Base-by-base conservation (phyloP, 257 asterid genomes). In the Penstemon davidsonii region DNA sequence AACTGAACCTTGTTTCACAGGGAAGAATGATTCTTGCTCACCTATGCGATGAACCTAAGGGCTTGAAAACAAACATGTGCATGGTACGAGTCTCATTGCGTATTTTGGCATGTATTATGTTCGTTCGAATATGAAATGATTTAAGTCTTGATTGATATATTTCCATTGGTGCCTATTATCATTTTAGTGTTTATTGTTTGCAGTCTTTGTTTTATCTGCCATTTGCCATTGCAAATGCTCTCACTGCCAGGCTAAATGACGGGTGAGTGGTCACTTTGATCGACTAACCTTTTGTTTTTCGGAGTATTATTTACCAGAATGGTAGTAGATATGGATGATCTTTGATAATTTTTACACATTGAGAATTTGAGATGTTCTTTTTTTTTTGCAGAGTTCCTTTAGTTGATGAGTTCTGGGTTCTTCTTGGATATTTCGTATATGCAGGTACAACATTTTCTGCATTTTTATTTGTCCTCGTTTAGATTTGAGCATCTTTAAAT, bases 31-130 rank as follows among this genome's bases (percentile, higher is more conserved):
- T 92, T 79, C 82, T 92, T 45, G 88, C 98, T 66, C 98, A 89
- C 78, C 76, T 92, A 58, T 92, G 96, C 69, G 98, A 92, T 73
- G 98, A 92, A 84, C 96, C 98, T 36, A 92, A 89, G 87, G 98
- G 98, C 71, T 81, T 92, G 84, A 92, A 92, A 85, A 92, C 98
- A 69, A 84, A 85, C 76, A 92, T 92, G 96, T 89, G 98, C 87
- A 83, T 89, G 96, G 96, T 92, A 87, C 12, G 83, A 55, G 62
- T 45, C 45, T 70, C 75, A 49, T 78, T 69, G 53, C 51, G 10
- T 25, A 25, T 25, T 25, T 25, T 25, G 12, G 49, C 33, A 37
- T 7, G 5, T 2, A 8, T 25, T 46, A 13, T 46, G 2, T 46
- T 8, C 10, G 3, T 8, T 6, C 8, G 10, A 46, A 5, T 6